Base-by-base conservation (phyloP, 768 basidiomycete species). In the Boletus rufocinnamomeus region DNA sequence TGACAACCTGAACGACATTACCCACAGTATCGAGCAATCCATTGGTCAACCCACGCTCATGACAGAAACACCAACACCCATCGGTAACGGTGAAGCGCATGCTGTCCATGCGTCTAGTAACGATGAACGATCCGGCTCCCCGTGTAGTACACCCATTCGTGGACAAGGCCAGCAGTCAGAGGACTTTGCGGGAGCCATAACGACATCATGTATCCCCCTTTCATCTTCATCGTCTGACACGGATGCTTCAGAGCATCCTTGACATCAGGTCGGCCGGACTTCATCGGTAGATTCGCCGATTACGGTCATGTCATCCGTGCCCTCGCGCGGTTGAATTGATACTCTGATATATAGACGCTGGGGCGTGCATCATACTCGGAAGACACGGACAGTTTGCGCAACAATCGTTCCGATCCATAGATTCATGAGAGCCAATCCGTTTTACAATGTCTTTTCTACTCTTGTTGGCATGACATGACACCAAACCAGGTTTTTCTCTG, bases 201-300 rank as follows among this genome's bases (percentile, higher is more conserved):
- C 54, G 52, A 64, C 63, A 62, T 59, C 61, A 65, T 56, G 58
- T 61, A 63, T 59, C 35, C 45, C 62, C 52, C 66, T 70, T 32
- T 60, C 70, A 59, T 56, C 72, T 50, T 74, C 71, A 30, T 58
- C 67, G 45, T 67, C 65, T 46, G 67, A 66, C 56, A 52, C 58
- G 50, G 61, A 69, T 59, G 56, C 58, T 57, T 56, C 63, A 64
- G 64, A 59, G 53, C 62, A 60, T 34, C 55, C 52, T 48, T 68
- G 72, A 56, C 82, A 80, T 64, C 78, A 77, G 55, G 69, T 73
- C 48, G 69, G 81, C 40, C 77, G 76, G 41, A 81, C 82, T 51
- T 78, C 80, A 30, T 77, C 77, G 5, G 80, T 52, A 54, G 61
- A 62, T 54, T 51, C 47, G 28, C 60, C 50, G 43, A 59, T 59